Evolutionary conservation across 345 rosid species (phyloP).

Genomic region (Ceriops decandra): DNA sequence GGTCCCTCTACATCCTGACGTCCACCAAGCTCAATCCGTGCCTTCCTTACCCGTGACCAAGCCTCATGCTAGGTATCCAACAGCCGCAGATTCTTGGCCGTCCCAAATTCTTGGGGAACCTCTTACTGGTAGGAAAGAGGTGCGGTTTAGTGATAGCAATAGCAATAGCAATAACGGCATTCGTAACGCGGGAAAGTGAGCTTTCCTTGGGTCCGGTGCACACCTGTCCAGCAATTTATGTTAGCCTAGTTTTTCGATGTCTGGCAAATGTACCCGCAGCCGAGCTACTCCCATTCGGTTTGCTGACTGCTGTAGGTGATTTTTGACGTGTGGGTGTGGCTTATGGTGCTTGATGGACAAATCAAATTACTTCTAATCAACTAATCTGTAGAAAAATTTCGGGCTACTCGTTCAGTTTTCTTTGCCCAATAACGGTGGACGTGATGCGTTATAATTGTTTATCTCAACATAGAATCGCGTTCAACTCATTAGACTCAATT

Average conservation of each 20-base stretch:
- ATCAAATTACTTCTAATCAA: too few relatives aligned
- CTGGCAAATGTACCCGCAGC: background rate
- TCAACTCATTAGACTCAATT: too few relatives aligned
- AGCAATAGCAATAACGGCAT: background rate
- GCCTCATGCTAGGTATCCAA: conserved; percentile 87
- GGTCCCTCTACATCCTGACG: conserved; percentile 54
- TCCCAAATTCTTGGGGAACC: conserved; percentile 56
- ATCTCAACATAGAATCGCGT: too few relatives aligned
- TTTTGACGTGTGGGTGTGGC: too few relatives aligned
- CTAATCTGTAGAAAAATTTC: too few relatives aligned
- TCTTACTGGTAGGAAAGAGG: conserved; percentile 11
- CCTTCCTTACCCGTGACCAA: conserved; percentile 53
- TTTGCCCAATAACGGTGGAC: too few relatives aligned
- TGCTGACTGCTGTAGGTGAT: too few relatives aligned
- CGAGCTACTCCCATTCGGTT: background rate
- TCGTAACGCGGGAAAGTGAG: background rate
- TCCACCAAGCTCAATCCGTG: conserved; percentile 39
- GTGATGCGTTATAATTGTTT: too few relatives aligned
- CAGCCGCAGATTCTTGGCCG: conserved; percentile 73
- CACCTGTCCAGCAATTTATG: background rate
- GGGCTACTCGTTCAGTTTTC: too few relatives aligned
- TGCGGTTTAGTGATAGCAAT: conserved; percentile 9
- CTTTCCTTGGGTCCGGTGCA: background rate
- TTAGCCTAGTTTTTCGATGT: background rate
- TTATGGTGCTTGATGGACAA: too few relatives aligned